Conservation (phyloP, 345 rosid species). For the Diplotaxis tenuifolia region DNA sequence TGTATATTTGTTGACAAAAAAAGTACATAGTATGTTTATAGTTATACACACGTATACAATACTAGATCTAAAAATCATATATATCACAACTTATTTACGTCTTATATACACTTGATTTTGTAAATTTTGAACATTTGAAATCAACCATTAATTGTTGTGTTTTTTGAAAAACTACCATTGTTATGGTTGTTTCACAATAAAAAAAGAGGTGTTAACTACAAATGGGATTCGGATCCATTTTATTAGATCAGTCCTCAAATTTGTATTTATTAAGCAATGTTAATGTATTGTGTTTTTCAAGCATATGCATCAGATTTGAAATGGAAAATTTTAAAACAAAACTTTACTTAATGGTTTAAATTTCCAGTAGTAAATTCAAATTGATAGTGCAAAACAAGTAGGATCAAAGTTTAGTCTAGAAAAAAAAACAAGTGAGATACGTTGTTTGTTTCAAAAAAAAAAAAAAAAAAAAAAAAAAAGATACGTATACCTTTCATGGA, state of each 20-base stretch:
- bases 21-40: background rate
- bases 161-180: too few relatives aligned
- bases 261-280: background rate
- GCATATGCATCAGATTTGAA: background rate
- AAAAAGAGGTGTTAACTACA: background rate
- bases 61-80: background rate
- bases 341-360: too few relatives aligned
- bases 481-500: too few relatives aligned
- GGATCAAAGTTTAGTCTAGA: too few relatives aligned
- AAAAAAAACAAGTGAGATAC: too few relatives aligned
- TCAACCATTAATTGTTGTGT: too few relatives aligned
- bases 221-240: conserved; percentile 5
- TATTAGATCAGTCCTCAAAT: conserved; percentile 7
- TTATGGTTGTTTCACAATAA: background rate
- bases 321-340: background rate
- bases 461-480: too few relatives aligned
- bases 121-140: background rate
- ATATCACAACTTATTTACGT: background rate
- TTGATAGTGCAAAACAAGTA: too few relatives aligned
- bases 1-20: background rate
- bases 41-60: background rate
- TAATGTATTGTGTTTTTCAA: background rate
- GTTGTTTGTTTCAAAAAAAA: too few relatives aligned
- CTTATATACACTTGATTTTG: background rate
- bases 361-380: too few relatives aligned